These are phyloP conservation scores for Rhypophila decipiens DNA, from an alignment of 495 filamentous ascomycete species.

Conservation along the genomic window DNA sequence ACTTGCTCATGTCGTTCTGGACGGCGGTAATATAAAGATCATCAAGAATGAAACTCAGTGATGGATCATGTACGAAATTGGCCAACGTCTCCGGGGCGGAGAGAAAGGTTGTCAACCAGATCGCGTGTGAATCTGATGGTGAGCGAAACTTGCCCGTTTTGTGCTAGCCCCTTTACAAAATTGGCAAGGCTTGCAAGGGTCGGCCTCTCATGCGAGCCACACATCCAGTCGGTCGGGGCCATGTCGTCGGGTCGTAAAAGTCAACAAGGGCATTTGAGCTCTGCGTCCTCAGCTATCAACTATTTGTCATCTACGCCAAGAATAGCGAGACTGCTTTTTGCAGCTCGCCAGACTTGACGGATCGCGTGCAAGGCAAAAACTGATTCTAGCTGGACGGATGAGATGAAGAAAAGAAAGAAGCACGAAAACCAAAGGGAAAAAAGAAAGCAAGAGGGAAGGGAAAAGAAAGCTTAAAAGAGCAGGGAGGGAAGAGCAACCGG, in stretches of 20 bases:
- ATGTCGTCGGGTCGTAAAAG: conserved; percentile 19
- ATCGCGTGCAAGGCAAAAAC: conserved; percentile 3
- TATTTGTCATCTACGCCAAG: too few relatives aligned
- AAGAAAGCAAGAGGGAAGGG: conserved; percentile 6
- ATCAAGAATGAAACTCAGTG: too few relatives aligned
- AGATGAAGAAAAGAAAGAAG: conserved; percentile 7
- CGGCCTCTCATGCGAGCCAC: conserved; percentile 15
- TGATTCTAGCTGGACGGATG: background rate
- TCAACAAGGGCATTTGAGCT: conserved; percentile 6
- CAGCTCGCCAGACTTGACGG: too few relatives aligned
- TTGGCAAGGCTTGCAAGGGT: conserved; percentile 19
- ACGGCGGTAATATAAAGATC: too few relatives aligned
- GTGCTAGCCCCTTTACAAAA: conserved; percentile 10
- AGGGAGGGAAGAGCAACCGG: conserved; percentile 1
- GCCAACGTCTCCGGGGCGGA: too few relatives aligned
- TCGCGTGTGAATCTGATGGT: conserved; percentile 1
- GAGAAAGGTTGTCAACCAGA: too few relatives aligned
- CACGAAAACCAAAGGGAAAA: background rate
- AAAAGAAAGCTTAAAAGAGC: background rate
- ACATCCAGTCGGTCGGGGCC: conserved; percentile 18
- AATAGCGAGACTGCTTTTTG: too few relatives aligned
- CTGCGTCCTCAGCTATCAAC: conserved; percentile 6
- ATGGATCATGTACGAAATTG: too few relatives aligned
- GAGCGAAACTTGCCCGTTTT: conserved; percentile 12
- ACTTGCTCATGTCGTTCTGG: too few relatives aligned